Percentiles rank a stretch among this genome's conserved stretches.
These are phyloP conservation scores for Tremella mesenterica DNA, from an alignment of 768 basidiomycete species.

Conservation along the genomic window DNA sequence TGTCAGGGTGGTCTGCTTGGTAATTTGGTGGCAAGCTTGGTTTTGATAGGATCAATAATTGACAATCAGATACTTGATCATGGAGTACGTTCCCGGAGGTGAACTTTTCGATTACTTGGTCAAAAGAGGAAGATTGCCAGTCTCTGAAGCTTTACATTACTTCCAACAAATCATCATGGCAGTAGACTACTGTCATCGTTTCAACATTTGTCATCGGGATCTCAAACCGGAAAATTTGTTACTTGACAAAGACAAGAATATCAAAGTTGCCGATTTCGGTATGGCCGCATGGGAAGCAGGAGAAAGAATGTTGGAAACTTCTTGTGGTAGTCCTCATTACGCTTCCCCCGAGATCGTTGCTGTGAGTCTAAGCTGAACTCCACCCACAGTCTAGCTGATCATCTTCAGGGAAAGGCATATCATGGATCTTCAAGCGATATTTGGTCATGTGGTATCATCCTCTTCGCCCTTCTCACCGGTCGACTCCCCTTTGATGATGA, in stretches of 20 bases:
- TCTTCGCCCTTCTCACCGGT: conserved; percentile 79
- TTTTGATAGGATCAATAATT: background rate
- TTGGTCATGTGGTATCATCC: conserved; percentile 93
- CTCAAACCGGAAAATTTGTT: conserved; percentile 90
- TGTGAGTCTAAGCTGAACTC: conserved; percentile 25
- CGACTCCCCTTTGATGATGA: conserved; percentile 90
- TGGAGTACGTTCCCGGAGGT: conserved; percentile 90
- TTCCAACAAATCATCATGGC: conserved; percentile 91
- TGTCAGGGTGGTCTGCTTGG: background rate
- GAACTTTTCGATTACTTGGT: conserved; percentile 91
- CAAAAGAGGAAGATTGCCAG: conserved; percentile 61
- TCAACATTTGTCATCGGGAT: conserved; percentile 89
- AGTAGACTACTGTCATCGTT: conserved; percentile 85
- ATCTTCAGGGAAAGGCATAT: conserved; percentile 60
- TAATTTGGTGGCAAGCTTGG: background rate
- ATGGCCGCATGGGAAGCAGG: conserved; percentile 85
- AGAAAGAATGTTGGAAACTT: conserved; percentile 60
- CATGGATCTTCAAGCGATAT: conserved; percentile 82
- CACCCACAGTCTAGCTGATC: conserved; percentile 2
- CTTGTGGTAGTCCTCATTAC: conserved; percentile 91
- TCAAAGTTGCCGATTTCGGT: conserved; percentile 96
- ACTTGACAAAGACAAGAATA: conserved; percentile 68
- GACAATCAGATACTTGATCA: conserved; percentile 55
- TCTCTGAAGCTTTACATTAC: conserved; percentile 67
- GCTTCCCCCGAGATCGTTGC: conserved; percentile 81